These are phyloP conservation scores for Rhizopus delemar DNA, from an alignment of 371 early-diverging fungal species.

Conservation along the genomic window DNA sequence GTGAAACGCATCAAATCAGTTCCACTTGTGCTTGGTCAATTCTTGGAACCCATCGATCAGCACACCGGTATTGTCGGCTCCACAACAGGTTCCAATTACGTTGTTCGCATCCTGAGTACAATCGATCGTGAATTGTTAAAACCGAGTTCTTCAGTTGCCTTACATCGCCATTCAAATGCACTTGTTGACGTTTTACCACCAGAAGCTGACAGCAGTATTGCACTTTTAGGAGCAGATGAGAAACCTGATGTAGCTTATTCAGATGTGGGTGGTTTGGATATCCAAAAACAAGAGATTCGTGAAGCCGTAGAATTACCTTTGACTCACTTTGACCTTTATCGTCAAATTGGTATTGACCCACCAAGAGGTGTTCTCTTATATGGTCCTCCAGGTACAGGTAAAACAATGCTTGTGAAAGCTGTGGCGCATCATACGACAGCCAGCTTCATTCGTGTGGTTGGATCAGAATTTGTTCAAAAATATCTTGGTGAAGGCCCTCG, in stretches of 20 bases:
- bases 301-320: constrained; percentile 99
- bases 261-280: constrained; percentile 99
- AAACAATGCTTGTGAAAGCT: constrained; percentile 99
- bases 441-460: constrained; percentile 98
- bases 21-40: constrained; percentile 99
- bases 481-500: constrained; percentile 99
- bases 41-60: constrained; percentile 98
- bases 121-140: constrained; percentile 98
- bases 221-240: constrained; percentile 94
- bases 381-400: constrained; percentile 98
- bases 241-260: constrained; percentile 96
- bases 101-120: constrained; percentile 97
- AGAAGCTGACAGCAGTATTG: constrained; percentile 96
- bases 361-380: constrained; percentile 99
- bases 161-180: constrained; percentile 99
- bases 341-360: constrained; percentile 99
- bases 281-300: constrained; percentile 99
- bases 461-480: constrained; percentile 99
- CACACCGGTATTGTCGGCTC: constrained; percentile 98
- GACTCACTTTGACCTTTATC: constrained; percentile 98
- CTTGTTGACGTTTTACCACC: constrained; percentile 97
- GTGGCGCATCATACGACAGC: constrained; percentile 99
- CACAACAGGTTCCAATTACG: constrained; percentile 95
- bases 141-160: constrained; percentile 96
- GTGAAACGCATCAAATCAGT: constrained; percentile 99